Evolutionary conservation across 2,329 filamentous ascomycete species (phyloP), one percentile per base, ranked within the genome.

Genomic region (Aspergillus sergii): DNA sequence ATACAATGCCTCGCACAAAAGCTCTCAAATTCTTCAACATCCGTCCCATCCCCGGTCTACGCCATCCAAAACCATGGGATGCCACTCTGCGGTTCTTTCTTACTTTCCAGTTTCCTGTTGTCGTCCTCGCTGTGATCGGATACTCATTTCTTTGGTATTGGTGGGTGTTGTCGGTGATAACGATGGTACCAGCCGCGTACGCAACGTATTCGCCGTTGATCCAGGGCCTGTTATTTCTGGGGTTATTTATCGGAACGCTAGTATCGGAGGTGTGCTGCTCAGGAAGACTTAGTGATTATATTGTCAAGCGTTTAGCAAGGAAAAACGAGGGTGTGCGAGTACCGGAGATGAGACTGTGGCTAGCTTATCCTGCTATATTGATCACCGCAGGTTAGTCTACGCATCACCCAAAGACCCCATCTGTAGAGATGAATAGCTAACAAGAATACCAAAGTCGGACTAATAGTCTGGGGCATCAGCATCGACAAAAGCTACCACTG

Each of bases 81-180:
- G 78, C 83, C 0, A 57, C 81, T 4, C 63, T 79, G 19, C 78
- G 82, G 6, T 85, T 86, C 66, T 55, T 78, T 45, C 76, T 80
- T 61, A 82, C 81, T 3, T 86, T 82, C 68, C 78, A 77, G 60
- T 83, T 80, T 66, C 76, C 78, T 2, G 79, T 78, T 4, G 78
- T 87, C 1, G 74, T 78, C 0, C 73, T 86, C 10, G 72, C 80
- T 3, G 77, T 86, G 4, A 64, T 82, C 10, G 78, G 79, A 10
- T 88, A 84, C 72, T 82, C 79, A 66, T 86, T 85, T 65, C 71
- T 78, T 3, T 85, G 84, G 81, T 87, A 87, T 69, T 87, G 84
- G 84, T 87, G 84, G 84, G 76, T 85, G 6, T 65, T 85, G 12
- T 82, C 81, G 0, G 78, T 86, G 23, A 82, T 86, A 60, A 85